Percentiles rank a stretch among this genome's conserved stretches.
Conservation (phyloP, 768 basidiomycete genomes). For the Termitomyces sp. region DNA sequence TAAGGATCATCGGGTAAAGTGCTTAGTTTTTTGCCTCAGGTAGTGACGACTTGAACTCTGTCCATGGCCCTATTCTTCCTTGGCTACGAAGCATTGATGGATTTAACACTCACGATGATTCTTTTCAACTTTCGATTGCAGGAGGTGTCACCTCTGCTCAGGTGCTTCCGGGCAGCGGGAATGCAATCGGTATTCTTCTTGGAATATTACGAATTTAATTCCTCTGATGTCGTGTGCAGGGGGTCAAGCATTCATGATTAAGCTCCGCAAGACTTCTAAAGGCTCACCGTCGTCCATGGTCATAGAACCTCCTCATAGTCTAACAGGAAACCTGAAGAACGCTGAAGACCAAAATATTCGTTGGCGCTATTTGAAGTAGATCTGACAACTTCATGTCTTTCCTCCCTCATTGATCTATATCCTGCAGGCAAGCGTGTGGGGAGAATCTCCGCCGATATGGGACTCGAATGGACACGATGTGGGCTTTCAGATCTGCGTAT, state of each 20-base stretch:
- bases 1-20: conserved; percentile 4
- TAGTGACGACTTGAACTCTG: conserved; percentile 56
- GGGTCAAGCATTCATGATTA: conserved; percentile 85
- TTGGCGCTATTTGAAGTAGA: conserved; percentile 82
- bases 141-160: conserved; percentile 88
- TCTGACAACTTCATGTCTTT: not conserved
- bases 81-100: conserved; percentile 82
- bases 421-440: conserved; percentile 55
- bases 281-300: conserved; percentile 77
- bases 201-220: not conserved
- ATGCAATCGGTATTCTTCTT: conserved; percentile 55
- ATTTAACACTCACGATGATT: conserved; percentile 80
- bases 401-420: conserved; percentile 3
- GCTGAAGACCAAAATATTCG: conserved; percentile 38
- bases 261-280: conserved; percentile 72
- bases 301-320: conserved; percentile 70
- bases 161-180: conserved; percentile 70
- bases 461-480: conserved; percentile 72
- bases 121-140: conserved; percentile 67
- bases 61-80: conserved; percentile 62
- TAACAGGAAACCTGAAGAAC: conserved; percentile 36
- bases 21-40: conserved; percentile 20
- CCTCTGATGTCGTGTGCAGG: conserved; percentile 34
- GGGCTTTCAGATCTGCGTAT: conserved; percentile 78
- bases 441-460: conserved; percentile 42